phyloP scores from a whole-genome alignment of 1,284 basidiomycete genomes.

The Tylopilus orsonianus region DNA sequence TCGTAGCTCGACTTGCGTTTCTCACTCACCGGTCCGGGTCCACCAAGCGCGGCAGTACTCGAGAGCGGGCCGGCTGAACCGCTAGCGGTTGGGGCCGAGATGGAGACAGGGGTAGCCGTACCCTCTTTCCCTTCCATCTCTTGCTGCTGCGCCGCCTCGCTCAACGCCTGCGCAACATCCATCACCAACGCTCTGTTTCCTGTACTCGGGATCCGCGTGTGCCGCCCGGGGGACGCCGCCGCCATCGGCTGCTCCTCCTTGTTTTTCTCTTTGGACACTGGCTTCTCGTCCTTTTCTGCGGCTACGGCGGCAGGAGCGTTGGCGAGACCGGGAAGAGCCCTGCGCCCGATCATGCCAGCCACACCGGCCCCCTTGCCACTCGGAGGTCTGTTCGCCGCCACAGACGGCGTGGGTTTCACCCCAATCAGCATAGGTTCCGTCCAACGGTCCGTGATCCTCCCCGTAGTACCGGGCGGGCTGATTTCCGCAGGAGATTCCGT shows the following conservation, averaged over 20 bases:
- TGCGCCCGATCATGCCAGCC: slow-evolving; percentile 33
- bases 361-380: slow-evolving; percentile 9
- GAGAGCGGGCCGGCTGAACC: background rate
- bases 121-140: slow-evolving; percentile 5
- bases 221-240: slow-evolving; percentile 35
- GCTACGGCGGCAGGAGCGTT: slow-evolving; percentile 7
- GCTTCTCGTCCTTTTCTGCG: slow-evolving; percentile 11
- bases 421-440: slow-evolving; percentile 35
- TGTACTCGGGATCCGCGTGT: slow-evolving; percentile 62
- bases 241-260: slow-evolving; percentile 9
- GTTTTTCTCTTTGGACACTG: slow-evolving; percentile 17
- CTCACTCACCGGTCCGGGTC: slow-evolving; percentile 36
- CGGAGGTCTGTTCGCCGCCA: background rate
- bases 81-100: background rate
- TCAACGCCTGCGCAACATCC: slow-evolving; percentile 70
- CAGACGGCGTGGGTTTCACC: slow-evolving; percentile 25
- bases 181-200: slow-evolving; percentile 70
- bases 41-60: slow-evolving; percentile 8
- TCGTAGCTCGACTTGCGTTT: slow-evolving; percentile 67
- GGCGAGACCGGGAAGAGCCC: slow-evolving; percentile 42
- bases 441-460: slow-evolving; percentile 35
- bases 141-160: slow-evolving; percentile 33
- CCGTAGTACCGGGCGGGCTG: slow-evolving; percentile 6
- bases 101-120: background rate
- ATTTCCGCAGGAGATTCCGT: slow-evolving; percentile 5